phyloP scores from a whole-genome alignment of 148 eudicot genomes.

The Vaccinium vitisidaea region DNA sequence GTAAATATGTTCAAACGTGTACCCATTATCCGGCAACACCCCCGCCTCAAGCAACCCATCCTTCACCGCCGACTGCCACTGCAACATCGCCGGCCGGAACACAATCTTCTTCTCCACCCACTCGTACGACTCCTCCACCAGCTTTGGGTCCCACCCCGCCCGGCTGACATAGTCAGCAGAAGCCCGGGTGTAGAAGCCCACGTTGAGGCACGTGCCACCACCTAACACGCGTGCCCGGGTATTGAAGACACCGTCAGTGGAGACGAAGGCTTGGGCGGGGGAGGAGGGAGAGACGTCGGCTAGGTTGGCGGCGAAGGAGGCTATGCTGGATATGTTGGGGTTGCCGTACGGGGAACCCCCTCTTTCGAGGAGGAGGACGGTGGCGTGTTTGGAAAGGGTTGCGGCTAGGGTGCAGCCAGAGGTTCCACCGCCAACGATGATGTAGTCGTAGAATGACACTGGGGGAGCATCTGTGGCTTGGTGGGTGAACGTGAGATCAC shows the following conservation, averaged over 20 bases:
- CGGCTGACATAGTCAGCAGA: constrained; percentile 31
- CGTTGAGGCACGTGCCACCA: constrained; percentile 76
- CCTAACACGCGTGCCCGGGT: constrained; percentile 40
- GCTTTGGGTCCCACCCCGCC: constrained; percentile 52
- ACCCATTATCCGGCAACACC: constrained; percentile 3
- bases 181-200: constrained; percentile 83
- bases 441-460: constrained; percentile 57
- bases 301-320: no score
- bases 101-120: constrained; percentile 82
- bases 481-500: constrained; percentile 37
- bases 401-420: no score
- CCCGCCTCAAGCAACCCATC: constrained; percentile 70
- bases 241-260: no score
- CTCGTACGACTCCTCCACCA: constrained; percentile 65
- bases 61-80: constrained; percentile 68
- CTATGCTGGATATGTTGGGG: no score
- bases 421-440: constrained; percentile 87
- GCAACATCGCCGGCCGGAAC: constrained; percentile 48
- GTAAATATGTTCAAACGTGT: constrained; percentile 28
- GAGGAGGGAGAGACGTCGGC: no score
- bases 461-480: constrained; percentile 61
- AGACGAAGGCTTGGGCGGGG: no score
- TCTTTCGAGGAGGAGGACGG: no score
- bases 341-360: no score
- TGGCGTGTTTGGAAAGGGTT: no score